A percentile compares a stretch with the other conserved stretches of the same genome.
phyloP scores from a whole-genome alignment of 495 filamentous ascomycete species.

The Podospora didyma region DNA sequence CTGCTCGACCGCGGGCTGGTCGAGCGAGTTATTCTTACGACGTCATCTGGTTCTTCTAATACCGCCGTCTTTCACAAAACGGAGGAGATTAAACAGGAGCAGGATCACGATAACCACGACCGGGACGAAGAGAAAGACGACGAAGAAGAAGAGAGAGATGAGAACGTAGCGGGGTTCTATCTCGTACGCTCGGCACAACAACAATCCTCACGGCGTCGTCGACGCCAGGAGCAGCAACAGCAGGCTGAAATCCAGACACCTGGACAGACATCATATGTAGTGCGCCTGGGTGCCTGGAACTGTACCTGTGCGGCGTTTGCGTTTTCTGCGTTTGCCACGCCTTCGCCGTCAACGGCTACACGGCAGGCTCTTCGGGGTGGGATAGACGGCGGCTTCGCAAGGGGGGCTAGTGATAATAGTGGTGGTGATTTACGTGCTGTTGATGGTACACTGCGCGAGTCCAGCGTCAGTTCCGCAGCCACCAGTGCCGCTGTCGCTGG shows the following conservation, averaged over 20 bases:
- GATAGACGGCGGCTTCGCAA: too few species aligned
- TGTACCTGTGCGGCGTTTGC: conserved; percentile 84
- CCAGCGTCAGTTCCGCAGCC: neutral
- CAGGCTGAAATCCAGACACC: too few species aligned
- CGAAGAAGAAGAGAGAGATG: neutral
- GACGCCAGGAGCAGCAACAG: conserved; percentile 8
- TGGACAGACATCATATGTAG: conserved; percentile 54
- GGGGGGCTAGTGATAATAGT: too few species aligned
- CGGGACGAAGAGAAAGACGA: neutral
- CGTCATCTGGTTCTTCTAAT: neutral
- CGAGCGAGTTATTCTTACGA: conserved; percentile 31
- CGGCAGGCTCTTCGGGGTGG: neutral
- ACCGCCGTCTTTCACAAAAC: too few species aligned
- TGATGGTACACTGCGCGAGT: too few species aligned
- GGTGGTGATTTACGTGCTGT: too few species aligned
- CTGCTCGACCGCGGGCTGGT: conserved; percentile 73
- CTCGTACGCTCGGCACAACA: conserved; percentile 35
- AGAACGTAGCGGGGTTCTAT: conserved; percentile 23
- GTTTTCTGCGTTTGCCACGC: conserved; percentile 54
- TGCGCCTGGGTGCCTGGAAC: conserved; percentile 75
- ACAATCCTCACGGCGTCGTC: conserved; percentile 19
- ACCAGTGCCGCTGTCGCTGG: neutral
- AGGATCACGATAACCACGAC: neutral
- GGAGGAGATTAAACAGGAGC: neutral
- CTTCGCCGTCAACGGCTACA: neutral